Conservation (phyloP, 2,329 filamentous ascomycete species). For the Colletotrichum brevisporum region DNA sequence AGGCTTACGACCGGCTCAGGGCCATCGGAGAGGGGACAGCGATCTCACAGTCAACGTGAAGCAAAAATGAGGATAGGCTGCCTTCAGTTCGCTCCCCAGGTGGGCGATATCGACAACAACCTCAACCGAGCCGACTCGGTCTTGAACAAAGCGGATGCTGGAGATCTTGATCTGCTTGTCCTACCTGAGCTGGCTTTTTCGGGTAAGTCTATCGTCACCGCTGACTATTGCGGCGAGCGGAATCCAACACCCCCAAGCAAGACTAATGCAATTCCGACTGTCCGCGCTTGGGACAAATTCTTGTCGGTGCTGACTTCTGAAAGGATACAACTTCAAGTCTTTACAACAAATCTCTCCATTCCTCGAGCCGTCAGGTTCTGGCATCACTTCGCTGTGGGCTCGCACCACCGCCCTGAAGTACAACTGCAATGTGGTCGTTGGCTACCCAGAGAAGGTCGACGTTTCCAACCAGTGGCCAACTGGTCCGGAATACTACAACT, state of each 20-base stretch:
- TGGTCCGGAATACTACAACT: constrained; percentile 68
- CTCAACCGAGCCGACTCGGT: constrained; percentile 77
- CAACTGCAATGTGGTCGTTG: constrained; percentile 77
- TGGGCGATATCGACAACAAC: constrained; percentile 80
- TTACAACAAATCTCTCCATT: constrained; percentile 76
- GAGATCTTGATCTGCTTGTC: constrained; percentile 78
- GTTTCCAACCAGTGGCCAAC: constrained; percentile 64
- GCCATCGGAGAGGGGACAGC: too few species aligned
- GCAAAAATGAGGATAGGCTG: constrained; percentile 80
- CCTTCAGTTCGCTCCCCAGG: constrained; percentile 79
- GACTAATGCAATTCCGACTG: too few species aligned
- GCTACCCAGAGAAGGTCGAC: constrained; percentile 81
- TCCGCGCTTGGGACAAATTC: too few species aligned
- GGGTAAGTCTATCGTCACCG: too few species aligned
- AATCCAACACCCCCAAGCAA: too few species aligned
- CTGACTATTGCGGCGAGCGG: too few species aligned
- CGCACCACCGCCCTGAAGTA: constrained; percentile 74
- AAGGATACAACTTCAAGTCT: constrained; percentile 84
- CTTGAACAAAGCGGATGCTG: constrained; percentile 64
- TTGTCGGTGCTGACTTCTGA: too few species aligned
- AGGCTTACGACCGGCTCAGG: too few species aligned
- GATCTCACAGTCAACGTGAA: too few species aligned
- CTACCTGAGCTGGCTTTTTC: constrained; percentile 84
- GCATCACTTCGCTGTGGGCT: constrained; percentile 81
- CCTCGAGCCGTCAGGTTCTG: constrained; percentile 76